These are phyloP conservation scores for Aureobasidium sp. DNA, from an alignment of 2,329 filamentous ascomycete genomes.

Conservation along the genomic window DNA sequence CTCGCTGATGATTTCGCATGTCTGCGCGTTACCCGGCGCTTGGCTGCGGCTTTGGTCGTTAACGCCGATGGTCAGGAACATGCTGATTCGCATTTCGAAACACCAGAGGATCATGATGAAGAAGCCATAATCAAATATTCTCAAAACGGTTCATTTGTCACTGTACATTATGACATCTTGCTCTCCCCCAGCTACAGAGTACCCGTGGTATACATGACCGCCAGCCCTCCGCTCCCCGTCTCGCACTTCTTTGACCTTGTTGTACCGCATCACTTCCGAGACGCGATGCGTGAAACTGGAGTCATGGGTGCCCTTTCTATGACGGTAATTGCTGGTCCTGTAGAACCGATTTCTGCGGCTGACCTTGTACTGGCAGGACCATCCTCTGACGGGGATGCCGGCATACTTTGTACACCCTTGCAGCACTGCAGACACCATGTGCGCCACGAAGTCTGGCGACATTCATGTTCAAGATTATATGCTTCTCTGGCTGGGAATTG, in stretches of 20 bases:
- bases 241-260: slow-evolving; percentile 28
- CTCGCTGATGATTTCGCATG: background rate
- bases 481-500: slow-evolving; percentile 79
- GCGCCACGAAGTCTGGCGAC: slow-evolving; percentile 32
- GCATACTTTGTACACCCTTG: slow-evolving; percentile 92
- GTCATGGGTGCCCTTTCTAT: slow-evolving; percentile 29
- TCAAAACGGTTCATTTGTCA: slow-evolving; percentile 17
- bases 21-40: slow-evolving; percentile 8
- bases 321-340: slow-evolving; percentile 18
- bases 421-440: slow-evolving; percentile 74
- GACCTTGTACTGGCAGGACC: slow-evolving; percentile 49
- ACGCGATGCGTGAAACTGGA: slow-evolving; percentile 22
- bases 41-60: background rate
- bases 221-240: slow-evolving; percentile 14
- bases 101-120: background rate
- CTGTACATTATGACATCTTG: slow-evolving; percentile 30
- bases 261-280: slow-evolving; percentile 25
- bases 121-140: background rate
- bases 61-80: background rate
- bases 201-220: slow-evolving; percentile 34
- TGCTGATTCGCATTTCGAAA: background rate
- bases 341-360: background rate
- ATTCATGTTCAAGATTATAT: slow-evolving; percentile 58
- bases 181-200: slow-evolving; percentile 37
- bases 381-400: slow-evolving; percentile 70